A percentile compares a stretch with the other conserved stretches of the same genome.
These are phyloP conservation scores for Casuarina glauca DNA, from an alignment of 306 rosid species.

Conservation along the genomic window DNA sequence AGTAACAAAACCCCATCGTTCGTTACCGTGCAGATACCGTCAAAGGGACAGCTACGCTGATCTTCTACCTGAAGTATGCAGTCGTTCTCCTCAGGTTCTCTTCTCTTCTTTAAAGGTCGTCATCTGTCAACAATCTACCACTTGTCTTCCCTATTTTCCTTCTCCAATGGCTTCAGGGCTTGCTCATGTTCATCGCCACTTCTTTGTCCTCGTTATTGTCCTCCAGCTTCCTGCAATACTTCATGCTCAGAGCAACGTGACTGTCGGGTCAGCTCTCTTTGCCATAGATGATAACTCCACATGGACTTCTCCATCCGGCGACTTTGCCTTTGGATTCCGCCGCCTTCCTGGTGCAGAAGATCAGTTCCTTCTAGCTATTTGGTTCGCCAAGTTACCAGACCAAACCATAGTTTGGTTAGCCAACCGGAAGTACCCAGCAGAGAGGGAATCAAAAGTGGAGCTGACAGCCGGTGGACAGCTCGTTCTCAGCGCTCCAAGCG, in stretches of 20 bases:
- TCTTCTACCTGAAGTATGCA: too few relatives aligned
- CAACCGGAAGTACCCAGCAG: neutral
- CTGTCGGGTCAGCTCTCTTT: neutral
- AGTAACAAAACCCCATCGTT: too few relatives aligned
- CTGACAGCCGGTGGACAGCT: neutral
- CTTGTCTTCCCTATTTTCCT: neutral
- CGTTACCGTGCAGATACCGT: too few relatives aligned
- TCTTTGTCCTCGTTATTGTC: neutral
- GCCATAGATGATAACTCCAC: neutral
- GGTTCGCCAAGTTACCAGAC: neutral
- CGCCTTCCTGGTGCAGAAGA: neutral
- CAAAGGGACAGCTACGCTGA: too few relatives aligned
- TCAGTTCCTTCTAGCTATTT: neutral
- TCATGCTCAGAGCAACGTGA: neutral
- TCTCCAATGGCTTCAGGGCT: neutral
- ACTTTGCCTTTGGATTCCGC: neutral
- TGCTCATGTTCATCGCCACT: neutral
- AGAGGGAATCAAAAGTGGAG: constrained; percentile 6
- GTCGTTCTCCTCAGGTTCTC: too few relatives aligned
- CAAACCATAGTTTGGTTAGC: neutral
- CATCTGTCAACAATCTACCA: neutral
- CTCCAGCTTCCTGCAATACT: neutral
- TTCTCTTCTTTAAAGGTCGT: neutral
- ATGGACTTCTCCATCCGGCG: neutral
- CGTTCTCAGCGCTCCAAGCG: neutral